Percentiles rank a stretch among this genome's conserved stretches.
phyloP scores from a whole-genome alignment of 805 yeast species.

The Hemisphaericaspora nanyangensis region DNA sequence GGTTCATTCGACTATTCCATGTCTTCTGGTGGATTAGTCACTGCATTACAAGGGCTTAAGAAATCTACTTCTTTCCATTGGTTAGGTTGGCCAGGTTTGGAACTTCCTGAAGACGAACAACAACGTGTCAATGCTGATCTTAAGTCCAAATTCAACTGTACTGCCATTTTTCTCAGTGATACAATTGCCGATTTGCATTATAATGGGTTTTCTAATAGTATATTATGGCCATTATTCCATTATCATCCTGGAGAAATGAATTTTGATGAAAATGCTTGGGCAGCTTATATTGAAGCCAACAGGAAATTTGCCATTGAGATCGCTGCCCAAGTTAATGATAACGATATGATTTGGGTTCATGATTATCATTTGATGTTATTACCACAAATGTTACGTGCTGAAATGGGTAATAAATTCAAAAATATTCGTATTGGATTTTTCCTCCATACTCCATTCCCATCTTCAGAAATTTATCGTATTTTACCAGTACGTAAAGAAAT shows the following conservation, averaged over 20 bases:
- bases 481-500: constrained; percentile 94
- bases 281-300: constrained; percentile 94
- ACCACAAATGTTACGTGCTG: constrained; percentile 79
- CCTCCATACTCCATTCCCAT: constrained; percentile 96
- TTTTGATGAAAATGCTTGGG: constrained; percentile 97
- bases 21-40: constrained; percentile 97
- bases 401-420: constrained; percentile 43
- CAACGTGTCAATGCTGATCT: constrained; percentile 66
- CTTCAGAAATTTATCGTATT: constrained; percentile 92
- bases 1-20: constrained; percentile 77
- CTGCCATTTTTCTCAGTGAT: constrained; percentile 84
- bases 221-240: constrained; percentile 96
- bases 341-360: constrained; percentile 95
- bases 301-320: constrained; percentile 73
- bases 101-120: constrained; percentile 75
- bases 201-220: constrained; percentile 92
- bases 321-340: constrained; percentile 64
- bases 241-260: constrained; percentile 99
- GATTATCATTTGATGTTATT: constrained; percentile 95
- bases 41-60: constrained; percentile 90
- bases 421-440: constrained; percentile 86
- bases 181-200: constrained; percentile 93
- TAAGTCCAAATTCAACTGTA: constrained; percentile 74
- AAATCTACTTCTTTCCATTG: constrained; percentile 83
- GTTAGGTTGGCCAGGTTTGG: constrained; percentile 96